phyloP scores from a whole-genome alignment of 257 asterid genomes.

The Solanum ossicruentum region DNA sequence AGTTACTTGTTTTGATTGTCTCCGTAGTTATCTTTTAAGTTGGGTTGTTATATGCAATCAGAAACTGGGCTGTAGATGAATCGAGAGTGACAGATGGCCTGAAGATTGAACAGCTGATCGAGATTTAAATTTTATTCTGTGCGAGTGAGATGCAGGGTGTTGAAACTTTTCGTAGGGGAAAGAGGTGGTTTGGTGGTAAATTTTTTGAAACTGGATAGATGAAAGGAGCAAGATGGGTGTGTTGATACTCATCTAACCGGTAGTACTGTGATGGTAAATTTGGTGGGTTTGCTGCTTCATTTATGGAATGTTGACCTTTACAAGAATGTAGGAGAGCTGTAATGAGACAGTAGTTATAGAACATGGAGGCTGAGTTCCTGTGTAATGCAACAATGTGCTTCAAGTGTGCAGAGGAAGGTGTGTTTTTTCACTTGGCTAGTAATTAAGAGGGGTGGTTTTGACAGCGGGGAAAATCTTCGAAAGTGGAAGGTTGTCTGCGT shows the following conservation, averaged over 20 bases:
- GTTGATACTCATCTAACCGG: not conserved
- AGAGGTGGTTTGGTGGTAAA: not conserved
- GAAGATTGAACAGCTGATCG: not conserved
- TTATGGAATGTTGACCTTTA: not conserved
- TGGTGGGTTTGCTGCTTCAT: not conserved
- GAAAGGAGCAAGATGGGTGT: not conserved
- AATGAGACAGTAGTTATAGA: too few species aligned
- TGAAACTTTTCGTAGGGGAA: not conserved
- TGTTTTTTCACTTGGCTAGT: too few species aligned
- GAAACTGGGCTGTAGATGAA: not conserved
- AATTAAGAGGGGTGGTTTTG: too few species aligned
- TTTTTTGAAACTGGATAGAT: not conserved
- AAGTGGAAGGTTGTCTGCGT: too few species aligned
- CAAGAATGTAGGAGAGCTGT: not conserved
- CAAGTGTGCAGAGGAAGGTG: too few species aligned
- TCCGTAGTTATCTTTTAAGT: not conserved
- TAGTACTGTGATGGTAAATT: not conserved
- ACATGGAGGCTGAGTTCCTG: too few species aligned
- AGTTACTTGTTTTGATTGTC: not conserved
- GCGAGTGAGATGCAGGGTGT: not conserved
- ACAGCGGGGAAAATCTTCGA: too few species aligned
- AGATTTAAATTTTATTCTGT: not conserved
- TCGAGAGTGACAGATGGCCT: not conserved
- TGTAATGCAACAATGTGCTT: too few species aligned
- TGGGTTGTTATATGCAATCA: not conserved